Evolutionary conservation across 1,284 basidiomycete species (phyloP), one percentile per base, ranked within the genome.

Genomic region (Leccinum huronense): DNA sequence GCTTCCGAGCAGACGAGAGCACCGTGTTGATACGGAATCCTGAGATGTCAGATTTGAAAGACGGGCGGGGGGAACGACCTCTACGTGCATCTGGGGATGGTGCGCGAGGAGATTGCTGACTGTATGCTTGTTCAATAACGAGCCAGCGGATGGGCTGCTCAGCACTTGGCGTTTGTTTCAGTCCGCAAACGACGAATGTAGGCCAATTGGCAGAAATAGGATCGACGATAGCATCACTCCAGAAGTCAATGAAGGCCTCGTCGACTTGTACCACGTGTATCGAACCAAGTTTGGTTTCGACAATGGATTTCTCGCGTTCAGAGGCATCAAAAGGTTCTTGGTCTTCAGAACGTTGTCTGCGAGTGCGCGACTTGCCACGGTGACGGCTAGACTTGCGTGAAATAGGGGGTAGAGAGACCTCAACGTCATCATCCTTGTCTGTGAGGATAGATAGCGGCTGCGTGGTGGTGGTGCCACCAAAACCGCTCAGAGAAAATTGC

Each of bases 191-290:
- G 38, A 88, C 81, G 67, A 91, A 90, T 5, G 80, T 76, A 7
- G 89, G 89, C 88, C 86, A 90, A 38, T 77, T 73, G 0, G 80
- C 72, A 1, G 86, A 78, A 64, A 90, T 82, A 10, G 88, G 84
- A 68, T 91, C 89, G 9, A 86, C 75, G 19, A 91, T 70, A 1
- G 87, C 83, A 68, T 91, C 89, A 59, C 80, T 82, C 88, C 89
- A 91, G 71, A 90, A 91, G 73, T 91, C 90, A 62, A 90, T 76
- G 72, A 91, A 91, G 1, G 88, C 88, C 71, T 91, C 89, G 69
- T 91, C 90, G 6, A 91, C 71, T 66, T 85, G 81, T n/a, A 86
- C 75, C 38, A 84, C 66, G 27, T 80, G 78, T 5, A 87, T 75
- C 1, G 73, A 71, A 2, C 64, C 63, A n/a, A 77, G 66, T 11